Percentiles rank a stretch among this genome's conserved stretches.
phyloP scores from a whole-genome alignment of 164 flowering plant species.

The Magnolia kwangsiensis region DNA sequence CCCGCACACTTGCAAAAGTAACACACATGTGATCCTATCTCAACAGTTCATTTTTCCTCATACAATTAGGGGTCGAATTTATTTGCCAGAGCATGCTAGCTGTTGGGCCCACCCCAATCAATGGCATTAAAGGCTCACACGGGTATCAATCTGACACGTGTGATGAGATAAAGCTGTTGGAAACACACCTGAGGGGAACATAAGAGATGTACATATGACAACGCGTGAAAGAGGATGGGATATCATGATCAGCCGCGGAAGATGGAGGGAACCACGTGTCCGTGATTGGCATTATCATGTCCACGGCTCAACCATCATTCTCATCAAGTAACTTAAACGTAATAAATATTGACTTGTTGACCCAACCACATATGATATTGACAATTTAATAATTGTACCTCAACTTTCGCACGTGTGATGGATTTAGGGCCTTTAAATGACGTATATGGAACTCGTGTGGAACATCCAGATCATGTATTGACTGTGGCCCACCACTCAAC shows the following conservation, averaged over 20 bases:
- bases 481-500: neutral
- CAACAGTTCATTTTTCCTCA: too few relatives aligned
- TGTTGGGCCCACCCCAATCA: too few relatives aligned
- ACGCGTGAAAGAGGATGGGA: neutral
- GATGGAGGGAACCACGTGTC: neutral
- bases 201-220: neutral
- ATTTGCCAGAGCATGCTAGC: too few relatives aligned
- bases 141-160: neutral
- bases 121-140: too few relatives aligned
- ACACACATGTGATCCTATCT: too few relatives aligned
- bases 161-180: neutral
- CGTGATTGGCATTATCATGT: neutral
- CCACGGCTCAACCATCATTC: neutral
- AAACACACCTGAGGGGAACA: neutral
- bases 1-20: too few relatives aligned
- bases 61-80: too few relatives aligned
- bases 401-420: neutral
- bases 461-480: neutral
- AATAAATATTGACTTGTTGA: neutral
- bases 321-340: neutral
- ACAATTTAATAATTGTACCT: neutral
- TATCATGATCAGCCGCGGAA: neutral
- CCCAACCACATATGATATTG: neutral
- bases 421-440: too few relatives aligned
- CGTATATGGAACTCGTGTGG: neutral